Evolutionary conservation across 2,329 filamentous ascomycete genomes (phyloP).

Genomic region (Calonectria hongkongensis): DNA sequence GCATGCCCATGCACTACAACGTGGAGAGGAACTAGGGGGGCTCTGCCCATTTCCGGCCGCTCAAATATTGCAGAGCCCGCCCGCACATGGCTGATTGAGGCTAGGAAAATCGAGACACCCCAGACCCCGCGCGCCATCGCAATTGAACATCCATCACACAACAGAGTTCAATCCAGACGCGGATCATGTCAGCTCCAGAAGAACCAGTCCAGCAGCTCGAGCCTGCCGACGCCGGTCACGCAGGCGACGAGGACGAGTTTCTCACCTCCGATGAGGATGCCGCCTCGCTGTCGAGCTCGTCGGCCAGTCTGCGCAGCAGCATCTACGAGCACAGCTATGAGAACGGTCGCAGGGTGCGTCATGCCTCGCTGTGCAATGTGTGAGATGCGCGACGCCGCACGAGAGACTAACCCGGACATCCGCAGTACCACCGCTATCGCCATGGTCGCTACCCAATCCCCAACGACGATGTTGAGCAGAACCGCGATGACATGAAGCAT

Average conservation of each 20-base stretch:
- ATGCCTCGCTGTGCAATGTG: not conserved
- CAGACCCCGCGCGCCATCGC: constrained; percentile 9
- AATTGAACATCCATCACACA: not conserved
- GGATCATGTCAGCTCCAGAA: not conserved
- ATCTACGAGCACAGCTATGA: constrained; percentile 27
- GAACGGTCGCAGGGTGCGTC: constrained; percentile 15
- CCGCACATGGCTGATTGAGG: constrained; percentile 1
- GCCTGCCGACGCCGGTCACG: not conserved
- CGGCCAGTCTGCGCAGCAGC: constrained; percentile 15
- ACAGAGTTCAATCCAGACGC: too few species aligned
- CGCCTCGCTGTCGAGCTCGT: not conserved
- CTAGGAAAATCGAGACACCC: constrained; percentile 13
- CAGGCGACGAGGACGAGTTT: constrained; percentile 9
- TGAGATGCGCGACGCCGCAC: not conserved
- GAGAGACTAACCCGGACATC: not conserved
- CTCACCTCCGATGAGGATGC: constrained; percentile 16
- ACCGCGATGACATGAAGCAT: constrained; percentile 55
- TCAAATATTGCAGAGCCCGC: constrained; percentile 26
- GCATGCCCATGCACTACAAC: constrained; percentile 22
- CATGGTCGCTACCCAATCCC: constrained; percentile 50
- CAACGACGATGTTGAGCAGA: constrained; percentile 52
- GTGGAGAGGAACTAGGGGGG: constrained; percentile 10
- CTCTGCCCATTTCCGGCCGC: constrained; percentile 1
- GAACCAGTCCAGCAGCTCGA: constrained; percentile 2
- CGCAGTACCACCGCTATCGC: constrained; percentile 21